A percentile compares a stretch with the other conserved stretches of the same genome.
Evolutionary conservation across 1,139 yeast genomes (phyloP).

Genomic region (Arxiozyma bovina): DNA sequence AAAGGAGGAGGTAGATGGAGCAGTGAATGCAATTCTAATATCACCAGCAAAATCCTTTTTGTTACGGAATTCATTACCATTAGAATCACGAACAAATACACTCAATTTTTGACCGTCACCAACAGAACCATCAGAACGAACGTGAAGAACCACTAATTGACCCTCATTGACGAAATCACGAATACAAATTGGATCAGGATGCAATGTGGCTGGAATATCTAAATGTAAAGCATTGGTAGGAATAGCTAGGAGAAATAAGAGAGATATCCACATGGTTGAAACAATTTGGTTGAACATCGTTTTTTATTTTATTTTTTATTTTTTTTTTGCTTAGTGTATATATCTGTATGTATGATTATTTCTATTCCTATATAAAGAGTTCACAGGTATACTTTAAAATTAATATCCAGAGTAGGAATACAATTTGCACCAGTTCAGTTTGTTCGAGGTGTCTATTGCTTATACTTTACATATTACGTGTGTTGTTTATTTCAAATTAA

Average conservation of each 20-base stretch:
- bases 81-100: slow-evolving; percentile 51
- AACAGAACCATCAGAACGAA: slow-evolving; percentile 58
- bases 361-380: background rate
- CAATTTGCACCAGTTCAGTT: background rate
- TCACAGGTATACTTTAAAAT: too few relatives aligned
- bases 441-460: background rate
- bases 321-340: too few relatives aligned
- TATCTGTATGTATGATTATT: background rate
- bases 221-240: slow-evolving; percentile 22
- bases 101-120: slow-evolving; percentile 83
- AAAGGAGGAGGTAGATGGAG: slow-evolving; percentile 73
- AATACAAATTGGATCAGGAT: slow-evolving; percentile 56
- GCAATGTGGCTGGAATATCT: slow-evolving; percentile 32
- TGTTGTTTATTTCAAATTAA: background rate
- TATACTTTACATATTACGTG: background rate
- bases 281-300: background rate
- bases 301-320: background rate
- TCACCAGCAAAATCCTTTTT: slow-evolving; percentile 59
- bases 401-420: background rate
- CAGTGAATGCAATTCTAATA: slow-evolving; percentile 69
- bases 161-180: slow-evolving; percentile 83
- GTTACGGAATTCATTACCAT: slow-evolving; percentile 63
- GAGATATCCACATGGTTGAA: background rate
- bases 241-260: background rate
- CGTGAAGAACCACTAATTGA: slow-evolving; percentile 76